These are phyloP conservation scores for Fusarium compactum DNA, from an alignment of 2,329 filamentous ascomycete species.

Conservation along the genomic window DNA sequence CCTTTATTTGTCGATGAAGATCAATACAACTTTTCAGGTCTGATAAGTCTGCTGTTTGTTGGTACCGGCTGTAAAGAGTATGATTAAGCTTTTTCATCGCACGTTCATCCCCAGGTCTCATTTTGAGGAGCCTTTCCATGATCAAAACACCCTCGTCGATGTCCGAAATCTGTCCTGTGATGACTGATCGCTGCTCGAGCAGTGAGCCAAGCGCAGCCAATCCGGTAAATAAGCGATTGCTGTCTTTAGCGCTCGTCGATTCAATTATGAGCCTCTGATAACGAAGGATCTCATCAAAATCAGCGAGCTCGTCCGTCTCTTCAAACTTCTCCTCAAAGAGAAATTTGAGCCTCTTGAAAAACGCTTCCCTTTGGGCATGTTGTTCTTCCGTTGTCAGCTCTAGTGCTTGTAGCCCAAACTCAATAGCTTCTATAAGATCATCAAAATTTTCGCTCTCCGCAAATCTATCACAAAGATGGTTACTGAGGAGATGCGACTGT, in stretches of 20 bases:
- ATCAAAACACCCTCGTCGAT: not conserved
- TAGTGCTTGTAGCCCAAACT: not conserved
- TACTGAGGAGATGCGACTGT: not conserved
- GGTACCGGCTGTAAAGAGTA: not conserved
- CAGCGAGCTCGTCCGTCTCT: not conserved
- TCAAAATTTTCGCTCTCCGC: not conserved
- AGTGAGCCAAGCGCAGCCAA: not conserved
- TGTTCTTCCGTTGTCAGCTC: not conserved
- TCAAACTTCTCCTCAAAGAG: not conserved
- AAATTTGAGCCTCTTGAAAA: not conserved
- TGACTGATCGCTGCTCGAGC: not conserved
- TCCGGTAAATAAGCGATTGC: accelerated
- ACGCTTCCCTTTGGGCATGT: not conserved
- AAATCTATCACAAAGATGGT: not conserved
- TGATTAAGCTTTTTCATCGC: not conserved
- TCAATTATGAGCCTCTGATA: not conserved
- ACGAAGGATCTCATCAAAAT: not conserved
- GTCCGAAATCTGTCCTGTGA: accelerated
- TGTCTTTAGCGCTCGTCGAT: accelerated
- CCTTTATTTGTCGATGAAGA: not conserved
- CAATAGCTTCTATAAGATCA: not conserved
- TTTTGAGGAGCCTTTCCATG: accelerated
- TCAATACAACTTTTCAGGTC: not conserved
- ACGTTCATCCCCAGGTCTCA: not conserved
- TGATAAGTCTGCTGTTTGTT: not conserved